phyloP scores from a whole-genome alignment of 495 filamentous ascomycete genomes.

The Paragyromitra xinjiangensis region DNA sequence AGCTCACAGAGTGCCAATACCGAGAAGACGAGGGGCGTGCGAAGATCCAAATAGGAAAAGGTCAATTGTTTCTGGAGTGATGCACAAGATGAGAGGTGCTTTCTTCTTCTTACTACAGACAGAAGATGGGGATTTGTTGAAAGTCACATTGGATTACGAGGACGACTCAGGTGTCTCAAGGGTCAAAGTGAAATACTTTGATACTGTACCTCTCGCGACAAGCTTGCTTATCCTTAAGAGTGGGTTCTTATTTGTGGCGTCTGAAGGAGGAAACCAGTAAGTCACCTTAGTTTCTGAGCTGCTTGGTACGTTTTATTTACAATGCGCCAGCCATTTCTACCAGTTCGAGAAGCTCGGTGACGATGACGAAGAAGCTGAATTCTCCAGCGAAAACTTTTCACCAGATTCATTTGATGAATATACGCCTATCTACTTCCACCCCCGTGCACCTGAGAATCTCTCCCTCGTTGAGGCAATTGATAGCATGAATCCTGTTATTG shows the following conservation, averaged over 20 bases:
- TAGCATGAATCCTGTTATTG: conserved; percentile 88
- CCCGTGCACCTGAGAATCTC: conserved; percentile 79
- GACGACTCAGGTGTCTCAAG: conserved; percentile 79
- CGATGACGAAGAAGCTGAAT: conserved; percentile 87
- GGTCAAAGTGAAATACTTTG: conserved; percentile 96
- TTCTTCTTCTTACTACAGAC: conserved; percentile 98
- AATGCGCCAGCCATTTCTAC: conserved; percentile 72
- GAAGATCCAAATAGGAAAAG: conserved; percentile 94
- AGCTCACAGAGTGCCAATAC: conserved; percentile 87
- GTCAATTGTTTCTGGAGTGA: conserved; percentile 83
- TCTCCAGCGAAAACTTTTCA: conserved; percentile 81
- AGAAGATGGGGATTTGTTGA: conserved; percentile 97
- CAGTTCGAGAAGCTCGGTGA: conserved; percentile 98
- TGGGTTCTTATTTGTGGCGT: conserved; percentile 91
- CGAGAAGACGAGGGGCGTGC: conserved; percentile 80
- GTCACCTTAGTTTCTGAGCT: conserved; percentile 6
- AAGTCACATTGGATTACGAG: conserved; percentile 92
- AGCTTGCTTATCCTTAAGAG: conserved; percentile 92
- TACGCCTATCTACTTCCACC: conserved; percentile 82
- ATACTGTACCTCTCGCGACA: conserved; percentile 88
- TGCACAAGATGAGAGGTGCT: conserved; percentile 96
- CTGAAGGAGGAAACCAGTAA: conserved; percentile 85
- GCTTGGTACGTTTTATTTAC: conserved; percentile 21
- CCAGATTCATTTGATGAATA: conserved; percentile 74
- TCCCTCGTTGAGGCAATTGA: conserved; percentile 85